Conservation (phyloP, 108 stramenopile genomes). For the Nitzschia putrida region DNA sequence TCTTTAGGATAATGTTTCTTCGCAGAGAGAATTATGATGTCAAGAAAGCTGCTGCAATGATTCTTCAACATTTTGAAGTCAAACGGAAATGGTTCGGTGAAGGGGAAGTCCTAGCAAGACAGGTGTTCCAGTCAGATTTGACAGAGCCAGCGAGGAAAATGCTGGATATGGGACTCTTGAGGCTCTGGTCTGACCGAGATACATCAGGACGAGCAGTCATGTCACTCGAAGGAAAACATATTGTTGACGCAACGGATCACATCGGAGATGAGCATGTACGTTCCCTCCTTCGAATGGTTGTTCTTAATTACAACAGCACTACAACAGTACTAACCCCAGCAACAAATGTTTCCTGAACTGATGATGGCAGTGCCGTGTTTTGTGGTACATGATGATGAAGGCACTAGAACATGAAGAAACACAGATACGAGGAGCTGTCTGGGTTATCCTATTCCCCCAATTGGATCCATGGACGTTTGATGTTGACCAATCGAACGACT, state of each 20-base stretch:
- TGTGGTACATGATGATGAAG: conserved; percentile 18
- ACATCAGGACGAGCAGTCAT: conserved; percentile 14
- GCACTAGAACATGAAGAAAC: conserved; percentile 12
- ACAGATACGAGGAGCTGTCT: too few relatives aligned
- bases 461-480: background rate
- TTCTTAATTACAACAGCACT: too few relatives aligned
- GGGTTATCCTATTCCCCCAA: too few relatives aligned
- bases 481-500: background rate
- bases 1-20: too few relatives aligned
- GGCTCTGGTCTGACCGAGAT: conserved; percentile 13
- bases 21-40: conserved; percentile 9
- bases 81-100: conserved; percentile 22
- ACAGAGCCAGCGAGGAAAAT: background rate
- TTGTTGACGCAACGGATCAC: too few relatives aligned
- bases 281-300: too few relatives aligned
- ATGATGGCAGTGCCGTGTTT: background rate
- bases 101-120: conserved; percentile 23
- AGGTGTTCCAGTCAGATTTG: conserved; percentile 15
- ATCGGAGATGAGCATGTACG: too few relatives aligned
- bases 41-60: background rate
- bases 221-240: background rate
- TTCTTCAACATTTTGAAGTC: conserved; percentile 23
- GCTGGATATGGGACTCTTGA: conserved; percentile 12
- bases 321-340: too few relatives aligned
- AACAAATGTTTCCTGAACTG: too few relatives aligned